A percentile compares a stretch with the other conserved stretches of the same genome.
These are phyloP conservation scores for Logfia minima DNA, from an alignment of 129 eudicot species.

Conservation along the genomic window DNA sequence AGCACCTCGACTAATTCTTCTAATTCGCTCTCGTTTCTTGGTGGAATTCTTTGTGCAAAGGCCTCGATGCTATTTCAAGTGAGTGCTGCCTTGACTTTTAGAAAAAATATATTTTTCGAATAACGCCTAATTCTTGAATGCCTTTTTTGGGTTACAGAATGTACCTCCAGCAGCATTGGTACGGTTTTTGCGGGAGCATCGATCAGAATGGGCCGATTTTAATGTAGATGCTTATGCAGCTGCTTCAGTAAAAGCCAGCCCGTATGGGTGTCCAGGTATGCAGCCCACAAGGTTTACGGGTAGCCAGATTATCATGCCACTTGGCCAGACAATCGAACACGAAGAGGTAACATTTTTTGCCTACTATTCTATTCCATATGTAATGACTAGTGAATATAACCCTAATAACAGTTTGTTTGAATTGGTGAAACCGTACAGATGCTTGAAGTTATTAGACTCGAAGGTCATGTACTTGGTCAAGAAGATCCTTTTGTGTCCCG, in stretches of 20 bases:
- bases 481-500: conserved; percentile 72
- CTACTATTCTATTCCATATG: not conserved
- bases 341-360: conserved; percentile 61
- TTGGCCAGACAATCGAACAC: conserved; percentile 87
- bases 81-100: conserved; percentile 3
- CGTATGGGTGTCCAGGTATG: conserved; percentile 66
- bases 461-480: conserved; percentile 79
- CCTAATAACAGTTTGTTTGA: not conserved
- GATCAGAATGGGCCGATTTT: conserved; percentile 98
- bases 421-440: conserved; percentile 50
- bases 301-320: conserved; percentile 92
- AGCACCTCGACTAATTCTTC: conserved; percentile 37
- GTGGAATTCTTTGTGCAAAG: conserved; percentile 95
- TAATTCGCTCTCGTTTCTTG: conserved; percentile 46
- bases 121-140: not conserved
- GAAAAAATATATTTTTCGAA: not conserved
- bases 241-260: conserved; percentile 63
- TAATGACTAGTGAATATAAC: not conserved
- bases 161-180: conserved; percentile 91
- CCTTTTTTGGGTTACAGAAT: conserved; percentile 47
- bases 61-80: conserved; percentile 99
- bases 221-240: conserved; percentile 89
- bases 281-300: conserved; percentile 84
- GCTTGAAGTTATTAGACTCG: conserved; percentile 95
- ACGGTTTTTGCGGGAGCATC: conserved; percentile 87